Conservation (phyloP, 805 yeast genomes). For the Yarrowia alimentaria region DNA sequence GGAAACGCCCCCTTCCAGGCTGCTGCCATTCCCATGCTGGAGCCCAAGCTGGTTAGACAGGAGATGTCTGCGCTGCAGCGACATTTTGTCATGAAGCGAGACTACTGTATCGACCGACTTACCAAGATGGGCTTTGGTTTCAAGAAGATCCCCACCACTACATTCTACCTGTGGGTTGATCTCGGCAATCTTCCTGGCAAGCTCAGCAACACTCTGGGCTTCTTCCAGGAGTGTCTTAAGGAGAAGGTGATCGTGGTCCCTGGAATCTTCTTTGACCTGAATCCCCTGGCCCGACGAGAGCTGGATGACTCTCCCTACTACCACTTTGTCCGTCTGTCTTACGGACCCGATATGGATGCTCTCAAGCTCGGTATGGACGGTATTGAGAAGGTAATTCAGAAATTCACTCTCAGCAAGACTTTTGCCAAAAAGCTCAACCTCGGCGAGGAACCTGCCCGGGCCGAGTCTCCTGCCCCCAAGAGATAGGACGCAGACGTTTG, state of each 20-base stretch:
- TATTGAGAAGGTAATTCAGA: conserved; percentile 47
- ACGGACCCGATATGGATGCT: conserved; percentile 56
- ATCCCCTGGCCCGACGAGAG: conserved; percentile 50
- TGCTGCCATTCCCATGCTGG: conserved; percentile 55
- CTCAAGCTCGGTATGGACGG: conserved; percentile 60
- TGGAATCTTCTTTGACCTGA: conserved; percentile 60
- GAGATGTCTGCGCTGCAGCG: conserved; percentile 59
- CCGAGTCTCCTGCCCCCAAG: conserved; percentile 24
- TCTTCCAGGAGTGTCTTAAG: conserved; percentile 61
- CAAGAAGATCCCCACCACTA: conserved; percentile 53
- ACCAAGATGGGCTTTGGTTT: conserved; percentile 55
- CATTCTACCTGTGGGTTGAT: conserved; percentile 61
- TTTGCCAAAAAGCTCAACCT: conserved; percentile 4
- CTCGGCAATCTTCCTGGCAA: conserved; percentile 55
- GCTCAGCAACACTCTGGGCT: conserved; percentile 56
- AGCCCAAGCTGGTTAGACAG: conserved; percentile 49
- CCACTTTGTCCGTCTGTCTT: conserved; percentile 56
- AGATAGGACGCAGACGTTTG: too few relatives aligned
- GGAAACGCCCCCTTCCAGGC: conserved; percentile 60
- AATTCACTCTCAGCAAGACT: background rate
- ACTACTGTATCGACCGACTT: conserved; percentile 51
- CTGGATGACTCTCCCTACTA: conserved; percentile 60
- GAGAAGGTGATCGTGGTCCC: conserved; percentile 61
- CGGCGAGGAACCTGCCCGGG: conserved; percentile 14
- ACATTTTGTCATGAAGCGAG: conserved; percentile 58